phyloP scores from a whole-genome alignment of 352 stramenopile genomes.

The Pythium monospermum region DNA sequence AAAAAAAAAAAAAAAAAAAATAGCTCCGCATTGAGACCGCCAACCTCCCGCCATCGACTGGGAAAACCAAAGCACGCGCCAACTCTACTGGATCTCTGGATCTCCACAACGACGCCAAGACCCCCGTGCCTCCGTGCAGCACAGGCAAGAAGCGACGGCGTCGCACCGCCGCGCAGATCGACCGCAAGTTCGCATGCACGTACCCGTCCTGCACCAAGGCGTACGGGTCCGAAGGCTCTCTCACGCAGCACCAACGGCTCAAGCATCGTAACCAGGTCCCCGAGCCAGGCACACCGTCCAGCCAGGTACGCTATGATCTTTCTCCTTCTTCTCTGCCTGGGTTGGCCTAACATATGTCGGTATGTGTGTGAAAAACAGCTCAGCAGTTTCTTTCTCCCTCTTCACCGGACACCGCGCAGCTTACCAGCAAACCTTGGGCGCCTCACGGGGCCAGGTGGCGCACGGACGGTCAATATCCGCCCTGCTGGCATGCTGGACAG shows the following conservation, averaged over 20 bases:
- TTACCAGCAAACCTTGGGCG: slow-evolving; percentile 4
- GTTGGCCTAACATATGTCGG: neutral
- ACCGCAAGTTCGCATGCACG: slow-evolving; percentile 71
- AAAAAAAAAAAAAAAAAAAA: neutral
- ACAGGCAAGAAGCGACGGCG: slow-evolving; percentile 69
- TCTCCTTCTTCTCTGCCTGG: neutral
- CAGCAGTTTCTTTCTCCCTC: slow-evolving; percentile 38
- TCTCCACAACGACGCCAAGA: slow-evolving; percentile 18
- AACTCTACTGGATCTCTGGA: slow-evolving; percentile 20
- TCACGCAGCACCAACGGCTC: slow-evolving; percentile 75
- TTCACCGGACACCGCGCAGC: slow-evolving; percentile 31
- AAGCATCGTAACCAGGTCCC: slow-evolving; percentile 50
- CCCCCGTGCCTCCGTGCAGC: slow-evolving; percentile 29
- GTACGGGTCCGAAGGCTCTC: slow-evolving; percentile 73
- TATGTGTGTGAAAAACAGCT: too few species aligned
- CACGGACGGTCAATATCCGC: slow-evolving; percentile 52
- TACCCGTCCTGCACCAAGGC: slow-evolving; percentile 62
- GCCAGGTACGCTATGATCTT: slow-evolving; percentile 8
- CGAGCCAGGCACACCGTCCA: slow-evolving; percentile 18
- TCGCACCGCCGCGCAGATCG: slow-evolving; percentile 71
- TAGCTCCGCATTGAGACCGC: slow-evolving; percentile 57
- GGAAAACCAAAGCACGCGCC: slow-evolving; percentile 18
- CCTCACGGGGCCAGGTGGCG: neutral
- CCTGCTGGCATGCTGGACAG: slow-evolving; percentile 34
- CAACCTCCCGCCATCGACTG: slow-evolving; percentile 21